Evolutionary conservation across 2,329 filamentous ascomycete genomes (phyloP).

Genomic region (Penicillium frequentans): DNA sequence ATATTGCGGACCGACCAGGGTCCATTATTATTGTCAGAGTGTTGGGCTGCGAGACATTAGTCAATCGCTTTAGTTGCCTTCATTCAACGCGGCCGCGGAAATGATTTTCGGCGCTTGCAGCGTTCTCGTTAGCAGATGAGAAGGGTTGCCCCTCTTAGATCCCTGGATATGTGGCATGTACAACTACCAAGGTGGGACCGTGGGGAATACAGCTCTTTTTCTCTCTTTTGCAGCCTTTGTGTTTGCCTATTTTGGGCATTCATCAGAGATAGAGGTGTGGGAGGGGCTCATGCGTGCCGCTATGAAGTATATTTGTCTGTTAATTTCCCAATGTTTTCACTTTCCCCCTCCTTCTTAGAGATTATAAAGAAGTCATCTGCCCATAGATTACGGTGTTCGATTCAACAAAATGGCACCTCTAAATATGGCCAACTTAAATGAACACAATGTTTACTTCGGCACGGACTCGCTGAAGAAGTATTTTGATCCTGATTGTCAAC

Average conservation of each 20-base stretch:
- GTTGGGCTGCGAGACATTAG: background rate
- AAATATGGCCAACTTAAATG: conserved; percentile 31
- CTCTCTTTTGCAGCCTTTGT: background rate
- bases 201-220: conserved; percentile 1
- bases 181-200: background rate
- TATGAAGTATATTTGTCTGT: background rate
- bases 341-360: background rate
- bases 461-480: conserved; percentile 58
- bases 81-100: background rate
- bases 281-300: background rate
- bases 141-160: background rate
- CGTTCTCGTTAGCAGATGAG: background rate
- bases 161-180: background rate
- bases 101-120: conserved; percentile 10
- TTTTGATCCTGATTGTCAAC: conserved; percentile 59
- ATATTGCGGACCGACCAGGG: background rate
- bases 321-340: background rate
- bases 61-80: conserved; percentile 6
- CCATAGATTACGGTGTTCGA: background rate
- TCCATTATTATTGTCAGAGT: background rate
- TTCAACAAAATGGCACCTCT: conserved; percentile 1
- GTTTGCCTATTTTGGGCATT: background rate
- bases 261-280: background rate
- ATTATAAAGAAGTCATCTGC: background rate
- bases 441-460: conserved; percentile 59